phyloP scores from a whole-genome alignment of 148 eudicot species.

The Vaccinium vitisidaea region DNA sequence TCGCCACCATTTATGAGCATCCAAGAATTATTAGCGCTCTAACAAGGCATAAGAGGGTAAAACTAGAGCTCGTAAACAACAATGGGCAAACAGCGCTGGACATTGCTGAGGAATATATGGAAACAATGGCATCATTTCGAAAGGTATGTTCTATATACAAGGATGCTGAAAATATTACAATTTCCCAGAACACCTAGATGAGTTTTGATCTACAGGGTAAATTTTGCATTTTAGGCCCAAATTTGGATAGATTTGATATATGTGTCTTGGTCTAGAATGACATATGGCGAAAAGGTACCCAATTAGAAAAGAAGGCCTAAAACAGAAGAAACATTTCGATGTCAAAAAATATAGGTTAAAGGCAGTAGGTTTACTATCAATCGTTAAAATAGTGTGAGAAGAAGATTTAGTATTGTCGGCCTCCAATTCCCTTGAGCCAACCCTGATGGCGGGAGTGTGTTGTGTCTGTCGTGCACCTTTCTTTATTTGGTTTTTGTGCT shows the following conservation, averaged over 20 bases:
- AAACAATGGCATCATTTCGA: slow-evolving; percentile 19
- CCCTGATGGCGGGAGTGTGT: background rate
- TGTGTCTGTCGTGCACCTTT: background rate
- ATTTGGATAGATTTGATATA: background rate
- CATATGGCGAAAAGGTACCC: background rate
- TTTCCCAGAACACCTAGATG: background rate
- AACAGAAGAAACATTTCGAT: background rate
- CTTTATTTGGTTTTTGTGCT: too few species aligned
- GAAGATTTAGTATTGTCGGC: background rate
- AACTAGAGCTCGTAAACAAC: slow-evolving; percentile 19
- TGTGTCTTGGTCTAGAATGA: background rate
- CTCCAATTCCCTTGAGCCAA: background rate
- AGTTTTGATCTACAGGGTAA: background rate
- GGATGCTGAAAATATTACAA: background rate
- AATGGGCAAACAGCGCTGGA: slow-evolving; percentile 28
- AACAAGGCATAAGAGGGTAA: slow-evolving; percentile 19
- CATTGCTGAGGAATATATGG: slow-evolving; percentile 30
- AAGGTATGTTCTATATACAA: slow-evolving; percentile 18
- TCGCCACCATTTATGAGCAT: slow-evolving; percentile 24
- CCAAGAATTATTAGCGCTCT: slow-evolving; percentile 20
- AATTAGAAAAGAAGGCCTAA: background rate
- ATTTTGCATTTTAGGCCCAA: background rate
- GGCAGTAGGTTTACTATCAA: background rate
- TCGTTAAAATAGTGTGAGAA: background rate
- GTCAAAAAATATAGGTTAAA: background rate